Percentiles rank a stretch among this genome's conserved stretches.
phyloP scores from a whole-genome alignment of 2,329 filamentous ascomycete genomes.

The Elsinoe necatrix region DNA sequence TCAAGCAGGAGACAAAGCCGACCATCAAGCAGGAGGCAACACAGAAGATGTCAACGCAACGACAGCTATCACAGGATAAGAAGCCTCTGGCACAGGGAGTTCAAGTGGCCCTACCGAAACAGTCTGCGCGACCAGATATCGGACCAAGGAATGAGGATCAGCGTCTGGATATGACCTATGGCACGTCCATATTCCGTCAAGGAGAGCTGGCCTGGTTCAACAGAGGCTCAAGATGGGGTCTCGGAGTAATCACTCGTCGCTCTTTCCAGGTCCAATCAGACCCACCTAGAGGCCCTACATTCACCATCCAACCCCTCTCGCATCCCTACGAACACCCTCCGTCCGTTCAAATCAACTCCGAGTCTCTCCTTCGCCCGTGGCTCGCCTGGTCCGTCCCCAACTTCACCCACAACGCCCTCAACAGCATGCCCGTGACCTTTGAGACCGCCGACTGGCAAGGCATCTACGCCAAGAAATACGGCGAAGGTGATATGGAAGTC shows the following conservation, averaged over 20 bases:
- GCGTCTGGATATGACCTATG: constrained; percentile 40
- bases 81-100: not conserved
- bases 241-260: constrained; percentile 44
- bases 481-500: constrained; percentile 44
- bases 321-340: constrained; percentile 21
- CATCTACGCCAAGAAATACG: constrained; percentile 34
- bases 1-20: constrained; percentile 19
- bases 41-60: constrained; percentile 2
- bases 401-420: constrained; percentile 41
- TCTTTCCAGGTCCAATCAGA: constrained; percentile 26
- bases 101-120: not conserved
- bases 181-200: constrained; percentile 43
- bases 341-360: constrained; percentile 22
- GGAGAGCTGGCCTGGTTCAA: constrained; percentile 52
- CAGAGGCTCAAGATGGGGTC: constrained; percentile 44
- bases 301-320: constrained; percentile 36
- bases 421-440: constrained; percentile 36
- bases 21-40: constrained; percentile 26
- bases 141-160: constrained; percentile 35
- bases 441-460: constrained; percentile 45
- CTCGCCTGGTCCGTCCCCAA: constrained; percentile 49
- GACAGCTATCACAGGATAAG: not conserved
- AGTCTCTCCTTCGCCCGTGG: constrained; percentile 47
- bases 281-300: constrained; percentile 19
- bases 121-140: not conserved